Base-by-base conservation (phyloP, 2,329 filamentous ascomycete species). In the Fusarium continuum region DNA sequence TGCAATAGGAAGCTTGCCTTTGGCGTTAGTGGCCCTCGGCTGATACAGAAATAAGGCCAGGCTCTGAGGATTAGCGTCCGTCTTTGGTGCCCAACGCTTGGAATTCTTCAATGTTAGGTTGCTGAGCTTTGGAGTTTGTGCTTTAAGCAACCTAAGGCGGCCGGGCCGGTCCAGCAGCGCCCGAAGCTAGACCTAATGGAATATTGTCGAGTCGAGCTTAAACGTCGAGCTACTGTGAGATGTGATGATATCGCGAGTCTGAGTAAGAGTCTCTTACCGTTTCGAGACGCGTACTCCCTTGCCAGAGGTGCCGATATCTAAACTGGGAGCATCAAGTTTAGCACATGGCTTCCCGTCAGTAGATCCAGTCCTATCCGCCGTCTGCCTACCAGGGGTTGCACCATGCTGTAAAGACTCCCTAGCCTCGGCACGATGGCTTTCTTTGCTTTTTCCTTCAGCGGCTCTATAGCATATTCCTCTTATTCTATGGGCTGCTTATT, bases 1-100 rank as follows among this genome's bases (percentile, higher is more conserved):
- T 58, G 64, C 68, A 71, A 71, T 71, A 67, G 69, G 69, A 71
- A 70, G 56, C 50, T 28, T 54, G 55, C 69, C 69, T 67, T 55
- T 41, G 40, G 40, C 45, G 45, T 53, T 64, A 70, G 69, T 62
- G 68, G 55, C 54, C 45, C 61, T 61, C 46, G 62, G 68, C 61
- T 63, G 68, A 70, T 67, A 64, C 68, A 70, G 54, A 58, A 46
- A 48, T 63, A 65, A 55, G 47, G 55, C 55, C 49, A 60, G 55
- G 50, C 48, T 55, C 58, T 68, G 61, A 56, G 52, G 48, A 61
- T 43, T 68, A 70, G 68, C 68, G 65, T 68, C 58, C 58, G 63
- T 61, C 59, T 63, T 70, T 71, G 69, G 59, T 71, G 69, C 69
- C 69, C 69, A 71, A 71, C 67, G 55, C 61, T 60, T 52, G 46